A percentile compares a stretch with the other conserved stretches of the same genome.
Evolutionary conservation across 2,329 filamentous ascomycete genomes (phyloP).

Genomic region (Cytospora piceae): DNA sequence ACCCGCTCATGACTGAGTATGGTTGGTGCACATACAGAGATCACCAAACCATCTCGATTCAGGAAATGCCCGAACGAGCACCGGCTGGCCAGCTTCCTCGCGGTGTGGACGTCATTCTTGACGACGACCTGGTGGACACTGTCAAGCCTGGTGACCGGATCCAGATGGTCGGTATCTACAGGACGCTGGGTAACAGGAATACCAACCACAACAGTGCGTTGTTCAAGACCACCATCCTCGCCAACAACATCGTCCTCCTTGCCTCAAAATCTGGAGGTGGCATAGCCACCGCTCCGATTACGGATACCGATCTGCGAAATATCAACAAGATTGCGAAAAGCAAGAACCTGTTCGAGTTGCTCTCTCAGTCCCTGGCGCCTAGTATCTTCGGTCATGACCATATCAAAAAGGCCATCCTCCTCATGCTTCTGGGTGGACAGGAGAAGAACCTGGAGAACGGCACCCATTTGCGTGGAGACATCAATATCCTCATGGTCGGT

Average conservation of each 20-base stretch:
- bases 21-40: conserved; percentile 95
- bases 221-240: conserved; percentile 91
- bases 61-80: conserved; percentile 98
- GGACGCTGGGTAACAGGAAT: conserved; percentile 93
- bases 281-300: conserved; percentile 88
- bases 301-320: conserved; percentile 95
- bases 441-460: conserved; percentile 99
- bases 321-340: conserved; percentile 98
- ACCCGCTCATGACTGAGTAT: conserved; percentile 92
- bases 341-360: conserved; percentile 86
- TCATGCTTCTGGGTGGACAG: conserved; percentile 93
- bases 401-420: conserved; percentile 95
- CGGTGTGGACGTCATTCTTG: conserved; percentile 93
- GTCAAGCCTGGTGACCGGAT: conserved; percentile 96
- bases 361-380: conserved; percentile 91
- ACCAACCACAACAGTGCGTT: conserved; percentile 87
- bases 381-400: conserved; percentile 97
- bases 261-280: conserved; percentile 96
- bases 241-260: conserved; percentile 92
- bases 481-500: conserved; percentile 99
- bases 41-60: conserved; percentile 96
- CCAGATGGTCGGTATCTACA: conserved; percentile 94
- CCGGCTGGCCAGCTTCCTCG: conserved; percentile 94
- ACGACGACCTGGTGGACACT: conserved; percentile 93
- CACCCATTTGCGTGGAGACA: conserved; percentile 95